These are phyloP conservation scores for Amanita polypyramis DNA, from an alignment of 768 basidiomycete genomes.

Conservation along the genomic window DNA sequence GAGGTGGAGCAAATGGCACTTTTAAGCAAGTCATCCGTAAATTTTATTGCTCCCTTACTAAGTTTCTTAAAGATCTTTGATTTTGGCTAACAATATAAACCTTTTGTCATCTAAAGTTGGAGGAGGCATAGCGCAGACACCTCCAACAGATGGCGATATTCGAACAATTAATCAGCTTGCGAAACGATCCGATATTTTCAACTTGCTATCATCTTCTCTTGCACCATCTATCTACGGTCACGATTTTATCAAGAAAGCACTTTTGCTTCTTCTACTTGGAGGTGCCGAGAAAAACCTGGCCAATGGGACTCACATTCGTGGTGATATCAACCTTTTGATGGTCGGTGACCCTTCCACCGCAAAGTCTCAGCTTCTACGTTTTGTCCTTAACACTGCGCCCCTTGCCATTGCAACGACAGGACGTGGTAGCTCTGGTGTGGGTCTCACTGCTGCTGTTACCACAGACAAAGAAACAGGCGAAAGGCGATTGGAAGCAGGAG, in stretches of 20 bases:
- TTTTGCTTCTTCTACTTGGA: conserved; percentile 86
- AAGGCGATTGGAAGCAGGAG: conserved; percentile 92
- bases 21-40: conserved; percentile 64
- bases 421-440: conserved; percentile 95
- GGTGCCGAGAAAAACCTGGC: conserved; percentile 96
- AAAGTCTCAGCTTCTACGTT: conserved; percentile 92
- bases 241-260: conserved; percentile 90
- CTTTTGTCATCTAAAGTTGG: conserved; percentile 91
- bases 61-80: conserved; percentile 56
- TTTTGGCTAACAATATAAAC: conserved; percentile 93
- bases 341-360: conserved; percentile 99
- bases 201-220: conserved; percentile 84
- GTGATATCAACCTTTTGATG: conserved; percentile 99
- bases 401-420: conserved; percentile 98
- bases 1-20: conserved; percentile 82
- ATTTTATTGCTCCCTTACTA: conserved; percentile 6
- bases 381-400: conserved; percentile 92
- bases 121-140: conserved; percentile 88
- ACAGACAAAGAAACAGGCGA: conserved; percentile 98
- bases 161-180: conserved; percentile 91
- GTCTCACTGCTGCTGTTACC: conserved; percentile 97
- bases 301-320: conserved; percentile 97
- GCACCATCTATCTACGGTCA: conserved; percentile 97
- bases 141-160: conserved; percentile 88
- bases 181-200: conserved; percentile 80